Percentiles rank a stretch among this genome's conserved stretches.
phyloP scores from a whole-genome alignment of 768 basidiomycete genomes.

The Lentinula boryana region DNA sequence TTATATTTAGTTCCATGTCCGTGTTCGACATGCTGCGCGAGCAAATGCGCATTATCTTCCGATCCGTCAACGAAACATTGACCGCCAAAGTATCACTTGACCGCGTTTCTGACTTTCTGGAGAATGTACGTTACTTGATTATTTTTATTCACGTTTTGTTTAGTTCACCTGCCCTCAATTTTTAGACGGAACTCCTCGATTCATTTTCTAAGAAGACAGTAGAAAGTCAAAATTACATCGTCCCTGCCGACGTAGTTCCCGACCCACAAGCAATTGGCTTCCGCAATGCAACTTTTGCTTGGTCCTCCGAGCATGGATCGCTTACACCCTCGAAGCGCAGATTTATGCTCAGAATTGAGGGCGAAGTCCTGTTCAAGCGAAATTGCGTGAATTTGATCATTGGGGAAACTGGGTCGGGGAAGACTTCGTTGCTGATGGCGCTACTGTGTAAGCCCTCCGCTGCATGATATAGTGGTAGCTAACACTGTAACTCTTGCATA shows the following conservation, averaged over 20 bases:
- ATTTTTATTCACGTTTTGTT: not conserved
- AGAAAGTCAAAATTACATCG: conserved; percentile 9
- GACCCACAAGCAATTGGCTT: conserved; percentile 40
- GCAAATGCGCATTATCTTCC: conserved; percentile 36
- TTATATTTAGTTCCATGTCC: conserved; percentile 47
- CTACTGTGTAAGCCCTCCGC: conserved; percentile 30
- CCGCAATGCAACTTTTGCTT: conserved; percentile 48
- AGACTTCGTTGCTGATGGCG: conserved; percentile 63
- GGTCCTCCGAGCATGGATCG: conserved; percentile 36
- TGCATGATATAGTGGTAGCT: not conserved
- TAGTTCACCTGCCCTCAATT: too few species aligned
- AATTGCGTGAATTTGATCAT: conserved; percentile 52
- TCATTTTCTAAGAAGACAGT: conserved; percentile 22
- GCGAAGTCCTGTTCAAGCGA: conserved; percentile 48
- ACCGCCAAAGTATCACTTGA: conserved; percentile 60
- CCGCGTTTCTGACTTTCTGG: conserved; percentile 38
- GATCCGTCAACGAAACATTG: conserved; percentile 15
- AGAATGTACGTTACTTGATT: conserved; percentile 21
- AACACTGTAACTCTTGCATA: conserved; percentile 7
- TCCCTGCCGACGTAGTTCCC: conserved; percentile 5
- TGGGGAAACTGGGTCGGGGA: conserved; percentile 57
- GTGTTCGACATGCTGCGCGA: conserved; percentile 60
- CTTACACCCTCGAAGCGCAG: conserved; percentile 38
- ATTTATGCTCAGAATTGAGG: conserved; percentile 45
- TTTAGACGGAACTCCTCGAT: conserved; percentile 44